Base-by-base conservation (phyloP, 176 grass and related monocot species). In the Ensete ventricosum region DNA sequence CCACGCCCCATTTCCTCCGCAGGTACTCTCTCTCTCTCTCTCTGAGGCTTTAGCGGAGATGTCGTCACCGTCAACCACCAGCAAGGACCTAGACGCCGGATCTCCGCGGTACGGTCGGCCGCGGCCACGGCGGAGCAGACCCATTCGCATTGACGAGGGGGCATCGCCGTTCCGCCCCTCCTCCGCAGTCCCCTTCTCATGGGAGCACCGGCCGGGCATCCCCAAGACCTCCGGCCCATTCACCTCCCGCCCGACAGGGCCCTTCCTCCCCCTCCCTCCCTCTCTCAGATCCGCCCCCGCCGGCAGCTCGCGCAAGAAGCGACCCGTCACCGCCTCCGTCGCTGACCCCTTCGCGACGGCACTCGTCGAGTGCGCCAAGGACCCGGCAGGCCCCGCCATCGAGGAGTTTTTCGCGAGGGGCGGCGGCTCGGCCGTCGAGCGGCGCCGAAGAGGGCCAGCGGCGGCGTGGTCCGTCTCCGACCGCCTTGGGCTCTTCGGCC, bases 121-220 rank as follows among this genome's bases (percentile, higher is more conserved):
- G 8, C 14, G 10, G 43, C 48, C 8, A 8, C 67, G 8, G 16
- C 9, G 9, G 2, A 21, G 34, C 50, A 77, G 81, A 17, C 24
- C 75, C 50, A 85, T 43, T 12, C 12, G 1, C 27, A 82, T 83
- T 19, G 66, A 72, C 0, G 54, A 9, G 76, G 88, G 1, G 1
- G 82, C 14, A 86, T 96, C 82, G 64, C 80, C n/a, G 55, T 88
- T 11, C 73, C 78, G 2, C 73, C 86, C 64, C 34, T 81, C 54
- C 77, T 78, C 81, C 50, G 58, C 71, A 9, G 84, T 86, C 9
- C 89, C 84, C 54, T 84, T 91, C 1, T 78, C 78, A 71, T 89
- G 91, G 65, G 92, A 96, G 72, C 72, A 72, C 1, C 78, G 77
- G 20, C 77, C 84, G 11, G 62, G 49, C 53, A 72, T 79, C 54